Conservation (phyloP, 768 basidiomycete genomes). For the Pholiota molesta region DNA sequence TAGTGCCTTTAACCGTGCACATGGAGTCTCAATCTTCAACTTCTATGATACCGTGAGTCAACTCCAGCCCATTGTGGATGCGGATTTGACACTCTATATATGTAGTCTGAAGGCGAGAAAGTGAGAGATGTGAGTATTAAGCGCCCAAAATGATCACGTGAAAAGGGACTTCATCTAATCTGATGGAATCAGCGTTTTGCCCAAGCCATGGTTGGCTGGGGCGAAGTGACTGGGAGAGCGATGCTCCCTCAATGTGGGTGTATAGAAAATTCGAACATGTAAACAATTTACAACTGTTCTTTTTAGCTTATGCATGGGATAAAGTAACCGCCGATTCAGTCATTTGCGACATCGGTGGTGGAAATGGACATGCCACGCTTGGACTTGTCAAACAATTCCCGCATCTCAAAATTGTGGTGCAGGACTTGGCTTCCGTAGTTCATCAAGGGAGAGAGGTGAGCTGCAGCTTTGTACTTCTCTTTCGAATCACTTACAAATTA, state of each 20-base stretch:
- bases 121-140: not conserved
- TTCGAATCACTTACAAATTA: not conserved
- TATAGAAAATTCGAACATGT: not conserved
- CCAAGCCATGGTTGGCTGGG: conserved; percentile 35
- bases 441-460: conserved; percentile 30
- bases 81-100: too few species aligned
- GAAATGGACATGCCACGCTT: conserved; percentile 37
- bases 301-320: conserved; percentile 39
- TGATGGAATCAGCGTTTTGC: conserved; percentile 25
- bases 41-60: conserved; percentile 10
- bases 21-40: conserved; percentile 10
- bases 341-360: conserved; percentile 38
- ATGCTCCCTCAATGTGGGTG: conserved; percentile 14
- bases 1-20: conserved; percentile 9
- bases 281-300: not conserved
- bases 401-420: conserved; percentile 37
- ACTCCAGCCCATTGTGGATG: not conserved
- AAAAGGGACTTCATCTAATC: not conserved
- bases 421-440: conserved; percentile 36
- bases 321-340: conserved; percentile 26
- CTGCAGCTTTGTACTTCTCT: conserved; percentile 9
- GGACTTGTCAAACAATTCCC: conserved; percentile 35
- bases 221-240: conserved; percentile 21
- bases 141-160: not conserved
- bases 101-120: not conserved